Evolutionary conservation across 306 rosid genomes (phyloP), one percentile per base, ranked within the genome.

Genomic region (Begonia peltatifolia): DNA sequence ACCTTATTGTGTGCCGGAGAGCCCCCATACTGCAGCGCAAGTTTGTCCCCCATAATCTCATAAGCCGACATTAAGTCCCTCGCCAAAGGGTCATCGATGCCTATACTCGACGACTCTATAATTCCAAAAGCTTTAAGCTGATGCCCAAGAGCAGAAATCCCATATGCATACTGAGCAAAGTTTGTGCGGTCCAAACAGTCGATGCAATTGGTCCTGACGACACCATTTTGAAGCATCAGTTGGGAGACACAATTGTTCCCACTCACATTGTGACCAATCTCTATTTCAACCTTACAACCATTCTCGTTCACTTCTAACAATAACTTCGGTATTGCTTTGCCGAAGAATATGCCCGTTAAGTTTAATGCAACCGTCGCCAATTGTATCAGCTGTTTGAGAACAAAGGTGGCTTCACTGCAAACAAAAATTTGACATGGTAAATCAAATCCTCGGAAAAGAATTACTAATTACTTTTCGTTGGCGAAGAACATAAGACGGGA

Each of bases 1-100:
- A 92, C 99, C 94, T 92, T 92, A 58, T 92, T 92, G 82, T 92
- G 99, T 2, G 99, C 99, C 12, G 93, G 84, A 57, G 99, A 92
- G 17, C 99, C 99, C 23, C 99, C 99, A 60, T 92, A 92, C 43
- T 92, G 96, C 4, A 86, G 64, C 25, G 99, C 84, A 55, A 92
- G 76, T 57, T 74, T 77, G 70, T 92, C 96, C 2, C 99, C 99
- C 99, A 92, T 92, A 53, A 70, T 71, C 73, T 90, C 99, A 53
- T 86, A 90, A 41, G 74, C 46, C 55, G 52, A 63, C 99, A 90
- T 90, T 48, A 90, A 55, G 42, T 83, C 92, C 66, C 65, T 68
- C 6, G 94, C 94, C 71, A 86, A 68, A 52, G 87, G 85, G 56
- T 83, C 50, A 64, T 79, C 82, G 10, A 86, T 79, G 75, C 82